Evolutionary conservation across 2,329 filamentous ascomycete species (phyloP).

Genomic region (Mycosphaerelloides madeirae): DNA sequence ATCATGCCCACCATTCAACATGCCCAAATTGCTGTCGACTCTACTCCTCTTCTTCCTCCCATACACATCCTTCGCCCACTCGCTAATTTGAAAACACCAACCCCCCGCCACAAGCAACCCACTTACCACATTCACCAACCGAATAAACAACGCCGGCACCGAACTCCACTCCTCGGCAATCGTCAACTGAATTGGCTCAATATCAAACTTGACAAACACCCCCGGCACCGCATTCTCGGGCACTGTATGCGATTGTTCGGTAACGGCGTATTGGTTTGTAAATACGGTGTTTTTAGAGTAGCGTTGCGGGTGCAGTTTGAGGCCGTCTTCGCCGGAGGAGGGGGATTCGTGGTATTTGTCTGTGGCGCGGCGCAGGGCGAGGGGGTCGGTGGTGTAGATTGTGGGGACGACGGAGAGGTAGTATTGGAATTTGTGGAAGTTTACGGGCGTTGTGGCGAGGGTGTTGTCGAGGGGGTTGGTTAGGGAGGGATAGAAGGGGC

Average conservation of each 20-base stretch:
- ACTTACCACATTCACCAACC: conserved; percentile 83
- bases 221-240: conserved; percentile 71
- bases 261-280: conserved; percentile 98
- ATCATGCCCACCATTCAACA: conserved; percentile 19
- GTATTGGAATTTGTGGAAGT: conserved; percentile 98
- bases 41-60: conserved; percentile 16
- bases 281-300: conserved; percentile 59
- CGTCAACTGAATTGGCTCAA: conserved; percentile 86
- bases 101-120: conserved; percentile 90
- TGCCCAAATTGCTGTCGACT: conserved; percentile 16
- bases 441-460: conserved; percentile 63
- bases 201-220: conserved; percentile 98
- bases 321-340: conserved; percentile 34
- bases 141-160: conserved; percentile 68
- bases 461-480: conserved; percentile 93
- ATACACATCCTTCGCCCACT: conserved; percentile 58
- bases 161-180: conserved; percentile 77
- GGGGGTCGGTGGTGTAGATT: conserved; percentile 62
- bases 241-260: conserved; percentile 72
- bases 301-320: conserved; percentile 31
- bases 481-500: conserved; percentile 90
- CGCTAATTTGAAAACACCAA: conserved; percentile 82
- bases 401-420: conserved; percentile 94
- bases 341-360: conserved; percentile 38
- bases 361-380: conserved; percentile 36